Conservation (phyloP, 164 flowering plant genomes). For the Platanus orientalis region DNA sequence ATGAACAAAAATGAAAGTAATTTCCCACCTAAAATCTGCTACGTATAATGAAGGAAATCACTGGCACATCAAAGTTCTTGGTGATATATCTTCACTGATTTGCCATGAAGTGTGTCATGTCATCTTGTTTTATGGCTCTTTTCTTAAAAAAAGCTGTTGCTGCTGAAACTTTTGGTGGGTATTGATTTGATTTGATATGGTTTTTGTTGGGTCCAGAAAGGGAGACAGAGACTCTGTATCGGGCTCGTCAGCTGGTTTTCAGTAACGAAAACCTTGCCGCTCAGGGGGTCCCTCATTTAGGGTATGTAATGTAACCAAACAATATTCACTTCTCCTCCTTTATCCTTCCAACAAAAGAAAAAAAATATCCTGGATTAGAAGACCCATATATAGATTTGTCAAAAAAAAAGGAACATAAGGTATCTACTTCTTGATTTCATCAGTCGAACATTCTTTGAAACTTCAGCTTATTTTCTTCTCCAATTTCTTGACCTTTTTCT, state of each 20-base stretch:
- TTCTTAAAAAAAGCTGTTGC: constrained; percentile 10
- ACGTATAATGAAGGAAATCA: background rate
- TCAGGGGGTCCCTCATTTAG: constrained; percentile 40
- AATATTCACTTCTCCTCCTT: background rate
- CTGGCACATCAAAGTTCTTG: background rate
- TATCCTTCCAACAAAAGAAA: too few relatives aligned
- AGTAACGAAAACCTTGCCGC: constrained; percentile 57
- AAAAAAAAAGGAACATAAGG: background rate
- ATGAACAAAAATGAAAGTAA: background rate
- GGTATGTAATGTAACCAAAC: constrained; percentile 30
- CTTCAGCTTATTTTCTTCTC: background rate
- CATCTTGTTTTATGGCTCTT: constrained; percentile 8
- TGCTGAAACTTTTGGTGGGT: constrained; percentile 24
- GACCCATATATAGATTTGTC: background rate
- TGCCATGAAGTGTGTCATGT: constrained; percentile 8
- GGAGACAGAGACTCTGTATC: constrained; percentile 88
- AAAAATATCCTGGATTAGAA: background rate
- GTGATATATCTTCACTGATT: background rate
- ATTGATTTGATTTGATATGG: constrained; percentile 32
- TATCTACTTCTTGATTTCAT: background rate
- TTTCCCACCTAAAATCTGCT: background rate
- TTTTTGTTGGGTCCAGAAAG: constrained; percentile 57
- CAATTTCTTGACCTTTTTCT: background rate
- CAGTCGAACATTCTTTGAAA: background rate
- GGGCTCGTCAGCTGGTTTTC: constrained; percentile 93